These are phyloP conservation scores for Gossypium bickii DNA, from an alignment of 345 rosid genomes.

Conservation along the genomic window DNA sequence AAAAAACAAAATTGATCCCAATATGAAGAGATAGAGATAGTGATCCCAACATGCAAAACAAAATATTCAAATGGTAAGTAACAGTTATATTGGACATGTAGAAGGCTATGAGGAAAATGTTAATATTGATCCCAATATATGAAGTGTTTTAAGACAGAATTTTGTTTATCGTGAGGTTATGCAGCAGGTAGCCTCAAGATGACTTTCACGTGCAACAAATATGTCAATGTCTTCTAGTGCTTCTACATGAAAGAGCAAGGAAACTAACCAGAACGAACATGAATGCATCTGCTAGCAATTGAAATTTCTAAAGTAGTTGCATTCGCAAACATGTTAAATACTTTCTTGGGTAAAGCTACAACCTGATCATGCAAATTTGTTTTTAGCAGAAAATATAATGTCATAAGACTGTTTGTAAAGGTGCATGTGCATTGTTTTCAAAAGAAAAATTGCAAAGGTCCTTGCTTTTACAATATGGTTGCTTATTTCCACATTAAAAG, in stretches of 20 bases:
- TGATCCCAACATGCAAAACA: not conserved
- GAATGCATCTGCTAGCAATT: not conserved
- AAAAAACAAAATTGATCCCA: conserved; percentile 14
- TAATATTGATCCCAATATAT: not conserved
- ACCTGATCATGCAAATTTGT: too few relatives aligned
- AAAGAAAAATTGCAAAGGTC: too few relatives aligned
- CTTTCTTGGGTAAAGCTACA: not conserved
- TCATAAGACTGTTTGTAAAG: too few relatives aligned
- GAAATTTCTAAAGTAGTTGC: not conserved
- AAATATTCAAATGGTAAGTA: not conserved
- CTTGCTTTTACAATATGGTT: too few relatives aligned
- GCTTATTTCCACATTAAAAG: not conserved
- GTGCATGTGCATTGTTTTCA: too few relatives aligned
- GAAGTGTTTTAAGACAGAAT: not conserved
- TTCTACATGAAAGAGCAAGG: not conserved
- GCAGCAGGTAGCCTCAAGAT: not conserved
- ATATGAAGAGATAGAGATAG: too few relatives aligned
- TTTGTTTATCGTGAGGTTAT: not conserved
- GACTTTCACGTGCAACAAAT: not conserved
- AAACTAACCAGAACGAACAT: not conserved
- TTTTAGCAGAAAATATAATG: too few relatives aligned
- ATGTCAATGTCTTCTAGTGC: not conserved
- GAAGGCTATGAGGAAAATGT: not conserved
- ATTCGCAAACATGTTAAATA: not conserved
- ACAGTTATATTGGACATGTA: not conserved